A percentile compares a stretch with the other conserved stretches of the same genome.
Evolutionary conservation across 2,329 filamentous ascomycete genomes (phyloP).

Genomic region (Aspergillus pseudoterreus): DNA sequence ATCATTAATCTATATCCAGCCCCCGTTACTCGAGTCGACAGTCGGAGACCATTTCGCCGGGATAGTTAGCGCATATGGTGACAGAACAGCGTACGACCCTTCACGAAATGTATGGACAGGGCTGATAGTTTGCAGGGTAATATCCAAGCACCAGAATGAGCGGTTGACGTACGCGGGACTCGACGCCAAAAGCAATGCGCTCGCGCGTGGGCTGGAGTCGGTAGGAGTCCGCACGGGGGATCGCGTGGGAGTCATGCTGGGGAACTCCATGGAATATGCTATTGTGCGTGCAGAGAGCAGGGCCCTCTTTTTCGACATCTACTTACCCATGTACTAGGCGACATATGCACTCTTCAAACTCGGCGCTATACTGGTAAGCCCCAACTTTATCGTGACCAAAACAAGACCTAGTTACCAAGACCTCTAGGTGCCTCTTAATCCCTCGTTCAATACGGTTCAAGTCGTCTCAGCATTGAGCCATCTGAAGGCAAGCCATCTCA

Average conservation of each 20-base stretch:
- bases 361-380: conserved; percentile 73
- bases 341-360: conserved; percentile 92
- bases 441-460: conserved; percentile 77
- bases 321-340: conserved; percentile 25
- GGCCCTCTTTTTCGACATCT: not conserved
- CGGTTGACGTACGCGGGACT: conserved; percentile 71
- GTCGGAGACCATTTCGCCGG: conserved; percentile 45
- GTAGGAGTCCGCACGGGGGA: conserved; percentile 77
- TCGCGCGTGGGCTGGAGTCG: conserved; percentile 67
- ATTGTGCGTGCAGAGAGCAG: conserved; percentile 48
- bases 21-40: conserved; percentile 46
- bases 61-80: conserved; percentile 42
- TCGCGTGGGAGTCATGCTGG: conserved; percentile 79
- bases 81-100: conserved; percentile 50
- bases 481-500: conserved; percentile 66
- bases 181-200: conserved; percentile 69
- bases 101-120: not conserved
- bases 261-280: conserved; percentile 80
- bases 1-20: conserved; percentile 15
- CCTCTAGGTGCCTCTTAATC: conserved; percentile 78
- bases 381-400: not conserved
- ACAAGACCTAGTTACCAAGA: not conserved
- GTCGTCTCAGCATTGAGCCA: conserved; percentile 74
- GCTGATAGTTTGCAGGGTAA: conserved; percentile 40
- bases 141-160: conserved; percentile 59